Percentiles rank a stretch among this genome's conserved stretches.
These are phyloP conservation scores for Suillus subluteus DNA, from an alignment of 768 basidiomycete species.

Conservation along the genomic window DNA sequence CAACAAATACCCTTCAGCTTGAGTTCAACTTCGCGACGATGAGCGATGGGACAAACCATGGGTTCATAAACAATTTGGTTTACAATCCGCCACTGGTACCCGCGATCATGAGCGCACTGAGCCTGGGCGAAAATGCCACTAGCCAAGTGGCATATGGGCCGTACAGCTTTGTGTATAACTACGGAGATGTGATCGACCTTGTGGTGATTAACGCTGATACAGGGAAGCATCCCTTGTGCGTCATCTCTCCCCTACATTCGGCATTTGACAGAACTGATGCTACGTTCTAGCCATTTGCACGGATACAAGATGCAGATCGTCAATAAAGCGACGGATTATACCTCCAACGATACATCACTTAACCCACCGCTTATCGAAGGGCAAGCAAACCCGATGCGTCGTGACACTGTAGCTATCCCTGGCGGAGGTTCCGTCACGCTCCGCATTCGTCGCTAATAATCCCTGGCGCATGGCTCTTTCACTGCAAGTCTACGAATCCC, in stretches of 20 bases:
- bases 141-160: conserved; percentile 77
- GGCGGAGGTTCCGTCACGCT: conserved; percentile 69
- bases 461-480: conserved; percentile 89
- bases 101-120: conserved; percentile 73
- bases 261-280: conserved; percentile 3
- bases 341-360: conserved; percentile 69
- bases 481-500: conserved; percentile 53
- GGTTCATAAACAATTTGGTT: conserved; percentile 72
- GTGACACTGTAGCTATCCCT: conserved; percentile 86
- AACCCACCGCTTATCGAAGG: conserved; percentile 83
- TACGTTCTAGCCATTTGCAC: conserved; percentile 76
- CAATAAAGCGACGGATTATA: conserved; percentile 68
- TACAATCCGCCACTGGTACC: conserved; percentile 76
- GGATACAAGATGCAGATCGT: conserved; percentile 89
- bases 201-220: conserved; percentile 72
- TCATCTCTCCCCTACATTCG: conserved; percentile 15
- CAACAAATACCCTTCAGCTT: conserved; percentile 66
- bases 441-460: conserved; percentile 86
- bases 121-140: conserved; percentile 75
- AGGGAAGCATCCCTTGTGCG: conserved; percentile 86
- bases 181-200: conserved; percentile 77
- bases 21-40: conserved; percentile 83
- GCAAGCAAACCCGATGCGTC: conserved; percentile 86
- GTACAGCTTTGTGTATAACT: conserved; percentile 72
- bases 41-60: conserved; percentile 83